Percentiles rank a stretch among this genome's conserved stretches.
Evolutionary conservation across 257 asterid genomes (phyloP).

Genomic region (Misopates orontium): DNA sequence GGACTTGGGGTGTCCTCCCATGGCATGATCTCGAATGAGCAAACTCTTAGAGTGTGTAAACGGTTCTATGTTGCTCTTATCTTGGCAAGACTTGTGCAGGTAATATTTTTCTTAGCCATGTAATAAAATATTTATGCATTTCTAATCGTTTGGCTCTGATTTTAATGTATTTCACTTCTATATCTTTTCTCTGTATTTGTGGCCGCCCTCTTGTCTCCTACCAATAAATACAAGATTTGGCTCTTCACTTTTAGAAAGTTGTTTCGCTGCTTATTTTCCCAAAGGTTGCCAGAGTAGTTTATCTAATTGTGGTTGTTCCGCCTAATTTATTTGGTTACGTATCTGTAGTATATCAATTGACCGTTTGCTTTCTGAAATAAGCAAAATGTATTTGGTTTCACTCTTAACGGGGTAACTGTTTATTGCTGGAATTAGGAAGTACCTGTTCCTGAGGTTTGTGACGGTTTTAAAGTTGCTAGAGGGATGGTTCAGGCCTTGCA

Average conservation of each 20-base stretch:
- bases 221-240: conserved; percentile 1
- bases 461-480: conserved; percentile 88
- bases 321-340: conserved; percentile 3
- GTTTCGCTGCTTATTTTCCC: conserved; percentile 2
- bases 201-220: conserved; percentile 13
- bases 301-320: conserved; percentile 12
- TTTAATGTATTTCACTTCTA: no score
- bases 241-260: conserved; percentile 6
- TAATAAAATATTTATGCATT: no score
- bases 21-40: conserved; percentile 68
- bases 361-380: conserved; percentile 19
- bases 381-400: conserved; percentile 18
- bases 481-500: conserved; percentile 99
- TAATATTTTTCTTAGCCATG: conserved; percentile 30
- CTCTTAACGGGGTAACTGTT: conserved; percentile 20
- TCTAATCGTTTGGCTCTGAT: no score
- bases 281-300: not conserved
- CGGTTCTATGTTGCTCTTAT: conserved; percentile 92
- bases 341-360: not conserved
- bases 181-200: conserved; percentile 5
- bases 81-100: conserved; percentile 94
- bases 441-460: conserved; percentile 82
- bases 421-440: conserved; percentile 64
- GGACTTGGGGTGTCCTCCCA: conserved; percentile 41
- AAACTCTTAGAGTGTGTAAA: conserved; percentile 82